These are phyloP conservation scores for Sedum album DNA, from an alignment of 164 flowering plant genomes.

Conservation along the genomic window DNA sequence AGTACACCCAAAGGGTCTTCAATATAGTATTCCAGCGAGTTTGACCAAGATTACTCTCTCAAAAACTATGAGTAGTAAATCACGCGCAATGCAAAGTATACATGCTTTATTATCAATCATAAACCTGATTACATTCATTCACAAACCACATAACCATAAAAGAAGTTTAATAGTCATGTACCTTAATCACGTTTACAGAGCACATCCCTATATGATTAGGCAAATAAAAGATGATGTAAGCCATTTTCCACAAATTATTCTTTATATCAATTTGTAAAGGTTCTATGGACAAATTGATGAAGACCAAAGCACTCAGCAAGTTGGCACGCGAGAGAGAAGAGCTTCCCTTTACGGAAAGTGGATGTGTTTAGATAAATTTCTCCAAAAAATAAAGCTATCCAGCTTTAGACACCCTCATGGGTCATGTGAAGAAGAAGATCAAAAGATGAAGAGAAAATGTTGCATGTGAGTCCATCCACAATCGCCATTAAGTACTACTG, in stretches of 20 bases:
- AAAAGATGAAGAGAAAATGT: background rate
- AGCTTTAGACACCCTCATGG: background rate
- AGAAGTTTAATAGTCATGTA: background rate
- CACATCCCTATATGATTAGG: background rate
- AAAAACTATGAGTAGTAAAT: background rate
- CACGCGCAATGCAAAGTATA: background rate
- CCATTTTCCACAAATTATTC: background rate
- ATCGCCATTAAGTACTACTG: background rate
- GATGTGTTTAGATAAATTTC: background rate
- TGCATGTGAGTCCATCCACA: background rate
- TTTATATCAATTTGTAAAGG: background rate
- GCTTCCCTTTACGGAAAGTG: constrained; percentile 5
- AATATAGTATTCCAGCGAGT: background rate
- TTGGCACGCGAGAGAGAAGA: constrained; percentile 1
- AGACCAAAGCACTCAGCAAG: constrained; percentile 2
- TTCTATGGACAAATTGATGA: background rate
- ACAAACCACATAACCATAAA: background rate
- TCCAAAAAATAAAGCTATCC: background rate
- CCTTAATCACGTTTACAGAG: background rate
- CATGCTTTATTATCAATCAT: background rate
- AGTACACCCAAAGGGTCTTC: background rate
- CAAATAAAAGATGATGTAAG: background rate
- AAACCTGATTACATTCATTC: background rate
- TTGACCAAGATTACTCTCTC: background rate
- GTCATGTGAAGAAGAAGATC: background rate